These are phyloP conservation scores for Litchi chinensis DNA, from an alignment of 345 rosid genomes.

Conservation along the genomic window DNA sequence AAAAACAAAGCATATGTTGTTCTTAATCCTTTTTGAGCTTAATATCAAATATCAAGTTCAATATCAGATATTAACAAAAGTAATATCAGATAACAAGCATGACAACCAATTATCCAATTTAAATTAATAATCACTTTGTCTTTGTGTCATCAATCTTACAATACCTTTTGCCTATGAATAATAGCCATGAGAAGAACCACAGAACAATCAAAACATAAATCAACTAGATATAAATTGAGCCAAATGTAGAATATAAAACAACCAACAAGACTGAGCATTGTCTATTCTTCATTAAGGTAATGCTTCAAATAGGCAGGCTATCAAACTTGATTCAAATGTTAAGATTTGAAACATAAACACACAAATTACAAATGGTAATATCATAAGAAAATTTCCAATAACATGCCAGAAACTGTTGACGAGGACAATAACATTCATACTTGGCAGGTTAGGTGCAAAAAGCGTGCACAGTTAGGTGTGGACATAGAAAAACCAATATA, in stretches of 20 bases:
- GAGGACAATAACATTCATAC: neutral
- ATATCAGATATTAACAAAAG: too few species aligned
- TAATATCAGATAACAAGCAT: too few species aligned
- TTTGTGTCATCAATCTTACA: neutral
- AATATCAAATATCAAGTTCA: too few species aligned
- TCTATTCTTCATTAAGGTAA: neutral
- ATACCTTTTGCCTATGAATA: neutral
- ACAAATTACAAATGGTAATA: neutral
- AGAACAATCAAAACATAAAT: neutral
- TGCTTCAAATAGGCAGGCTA: neutral
- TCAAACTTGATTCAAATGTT: neutral
- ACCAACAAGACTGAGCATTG: neutral
- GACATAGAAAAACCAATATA: neutral
- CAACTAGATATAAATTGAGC: neutral
- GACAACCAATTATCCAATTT: too few species aligned
- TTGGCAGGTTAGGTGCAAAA: slow-evolving; percentile 1
- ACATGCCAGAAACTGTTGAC: neutral
- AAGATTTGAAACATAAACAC: neutral
- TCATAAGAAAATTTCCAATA: neutral
- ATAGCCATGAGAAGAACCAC: neutral
- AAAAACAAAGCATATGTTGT: too few species aligned
- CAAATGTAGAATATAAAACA: slow-evolving; percentile 1
- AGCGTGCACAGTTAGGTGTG: neutral
- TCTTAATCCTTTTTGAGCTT: too few species aligned
- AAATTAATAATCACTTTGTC: neutral